Percentiles rank a stretch among this genome's conserved stretches.
phyloP scores from a whole-genome alignment of 2,329 filamentous ascomycete species.

The Nectriaceae sp. region DNA sequence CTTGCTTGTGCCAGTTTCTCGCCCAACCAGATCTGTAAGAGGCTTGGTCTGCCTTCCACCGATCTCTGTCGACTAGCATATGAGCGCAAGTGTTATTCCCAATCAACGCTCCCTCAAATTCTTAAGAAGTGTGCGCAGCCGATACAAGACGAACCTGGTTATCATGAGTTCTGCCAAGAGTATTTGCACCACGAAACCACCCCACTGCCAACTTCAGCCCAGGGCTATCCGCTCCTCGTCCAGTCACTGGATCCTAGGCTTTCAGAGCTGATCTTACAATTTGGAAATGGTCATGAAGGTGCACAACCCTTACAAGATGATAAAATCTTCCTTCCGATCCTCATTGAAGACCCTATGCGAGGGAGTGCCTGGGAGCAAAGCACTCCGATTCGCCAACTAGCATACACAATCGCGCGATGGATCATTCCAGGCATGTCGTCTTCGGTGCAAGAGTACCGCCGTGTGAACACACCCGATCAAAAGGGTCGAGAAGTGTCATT shows the following conservation, averaged over 20 bases:
- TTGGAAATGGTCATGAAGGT: constrained; percentile 15
- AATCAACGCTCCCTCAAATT: constrained; percentile 33
- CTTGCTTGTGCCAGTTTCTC: constrained; percentile 31
- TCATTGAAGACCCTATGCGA: constrained; percentile 58
- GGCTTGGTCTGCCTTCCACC: constrained; percentile 41
- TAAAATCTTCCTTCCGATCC: constrained; percentile 64
- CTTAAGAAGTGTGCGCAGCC: constrained; percentile 27
- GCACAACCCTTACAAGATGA: constrained; percentile 19
- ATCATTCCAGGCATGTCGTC: constrained; percentile 14
- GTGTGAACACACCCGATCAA: constrained; percentile 33
- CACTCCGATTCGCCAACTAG: constrained; percentile 50
- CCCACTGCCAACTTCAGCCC: constrained; percentile 14
- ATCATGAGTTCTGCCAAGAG: constrained; percentile 33
- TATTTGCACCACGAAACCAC: constrained; percentile 30
- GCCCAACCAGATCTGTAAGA: constrained; percentile 40
- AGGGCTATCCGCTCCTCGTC: constrained; percentile 16
- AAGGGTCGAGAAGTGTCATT: constrained; percentile 29
- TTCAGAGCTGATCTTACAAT: constrained; percentile 40
- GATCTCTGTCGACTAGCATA: constrained; percentile 38
- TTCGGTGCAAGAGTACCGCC: constrained; percentile 38
- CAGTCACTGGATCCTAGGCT: constrained; percentile 38
- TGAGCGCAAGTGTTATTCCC: constrained; percentile 31
- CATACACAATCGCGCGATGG: constrained; percentile 51
- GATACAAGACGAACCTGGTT: constrained; percentile 23
- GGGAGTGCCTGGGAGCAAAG: constrained; percentile 60